phyloP scores from a whole-genome alignment of 177 flowering plant genomes.

The Vitis hybrid region DNA sequence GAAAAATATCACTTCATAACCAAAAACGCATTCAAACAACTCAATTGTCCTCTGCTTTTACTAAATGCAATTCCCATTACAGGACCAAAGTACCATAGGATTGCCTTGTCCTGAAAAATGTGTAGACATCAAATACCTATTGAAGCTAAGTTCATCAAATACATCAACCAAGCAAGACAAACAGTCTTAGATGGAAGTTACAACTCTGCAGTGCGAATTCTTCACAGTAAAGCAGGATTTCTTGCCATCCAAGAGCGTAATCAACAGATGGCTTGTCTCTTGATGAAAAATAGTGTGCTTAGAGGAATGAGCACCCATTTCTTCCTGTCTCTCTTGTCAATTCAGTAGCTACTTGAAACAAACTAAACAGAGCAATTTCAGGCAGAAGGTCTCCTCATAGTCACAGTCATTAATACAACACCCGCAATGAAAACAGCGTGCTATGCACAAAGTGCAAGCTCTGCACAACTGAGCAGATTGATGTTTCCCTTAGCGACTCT shows the following conservation, averaged over 20 bases:
- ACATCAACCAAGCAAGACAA: neutral
- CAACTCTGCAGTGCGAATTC: neutral
- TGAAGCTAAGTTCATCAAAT: neutral
- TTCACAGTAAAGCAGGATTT: neutral
- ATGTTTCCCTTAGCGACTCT: conserved; percentile 52
- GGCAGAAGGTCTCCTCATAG: conserved; percentile 62
- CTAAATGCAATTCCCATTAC: neutral
- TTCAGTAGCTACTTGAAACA: conserved; percentile 32
- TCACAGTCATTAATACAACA: conserved; percentile 50
- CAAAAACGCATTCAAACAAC: no score
- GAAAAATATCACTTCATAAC: no score
- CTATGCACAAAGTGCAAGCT: conserved; percentile 64
- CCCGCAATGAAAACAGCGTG: conserved; percentile 67
- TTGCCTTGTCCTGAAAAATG: neutral
- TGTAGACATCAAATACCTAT: neutral
- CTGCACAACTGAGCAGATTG: conserved; percentile 45
- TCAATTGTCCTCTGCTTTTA: no score
- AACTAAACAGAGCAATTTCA: conserved; percentile 51
- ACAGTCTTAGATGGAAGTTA: neutral
- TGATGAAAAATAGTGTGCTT: conserved; percentile 9
- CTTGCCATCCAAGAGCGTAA: neutral
- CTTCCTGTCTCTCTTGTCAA: conserved; percentile 20
- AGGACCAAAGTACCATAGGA: neutral
- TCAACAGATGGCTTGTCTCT: conserved; percentile 1
- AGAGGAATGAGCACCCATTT: conserved; percentile 11